A percentile compares a stretch with the other conserved stretches of the same genome.
Conservation (phyloP, 257 asterid species). For the Solanum corneliomulleri region DNA sequence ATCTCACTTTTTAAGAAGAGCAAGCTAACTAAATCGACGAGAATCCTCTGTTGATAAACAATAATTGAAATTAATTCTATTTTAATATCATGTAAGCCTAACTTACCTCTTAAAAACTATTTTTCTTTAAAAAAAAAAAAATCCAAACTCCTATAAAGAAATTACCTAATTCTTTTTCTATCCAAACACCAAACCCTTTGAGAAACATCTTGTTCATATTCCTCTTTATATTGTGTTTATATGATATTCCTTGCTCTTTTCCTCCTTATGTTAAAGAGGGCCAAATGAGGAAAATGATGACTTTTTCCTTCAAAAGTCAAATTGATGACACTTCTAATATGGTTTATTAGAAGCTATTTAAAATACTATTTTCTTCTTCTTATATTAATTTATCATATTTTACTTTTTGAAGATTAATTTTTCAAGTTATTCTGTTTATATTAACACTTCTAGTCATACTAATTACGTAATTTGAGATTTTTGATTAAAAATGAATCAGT, state of each 20-base stretch:
- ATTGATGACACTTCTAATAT: background rate
- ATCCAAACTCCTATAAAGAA: too few species aligned
- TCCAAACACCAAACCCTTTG: background rate
- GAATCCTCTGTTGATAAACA: too few species aligned
- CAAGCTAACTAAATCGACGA: too few species aligned
- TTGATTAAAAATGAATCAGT: fast-evolving
- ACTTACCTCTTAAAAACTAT: too few species aligned
- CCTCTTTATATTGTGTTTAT: background rate
- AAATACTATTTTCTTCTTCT: background rate
- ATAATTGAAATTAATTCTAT: too few species aligned
- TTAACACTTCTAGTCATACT: background rate
- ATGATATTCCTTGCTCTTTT: background rate
- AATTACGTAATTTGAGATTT: fast-evolving
- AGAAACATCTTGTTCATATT: background rate
- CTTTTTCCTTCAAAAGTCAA: background rate
- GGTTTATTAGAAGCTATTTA: background rate
- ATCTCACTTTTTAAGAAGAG: too few species aligned
- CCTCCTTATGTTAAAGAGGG: background rate
- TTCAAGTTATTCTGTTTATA: too few species aligned
- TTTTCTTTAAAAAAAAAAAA: too few species aligned
- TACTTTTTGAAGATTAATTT: too few species aligned
- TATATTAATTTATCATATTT: background rate
- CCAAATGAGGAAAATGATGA: background rate
- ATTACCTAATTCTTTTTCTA: too few species aligned
- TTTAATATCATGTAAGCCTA: too few species aligned